Evolutionary conservation across 2,329 filamentous ascomycete species (phyloP), one percentile per base, ranked within the genome.

Genomic region (Aspergillus eucalypticola): DNA sequence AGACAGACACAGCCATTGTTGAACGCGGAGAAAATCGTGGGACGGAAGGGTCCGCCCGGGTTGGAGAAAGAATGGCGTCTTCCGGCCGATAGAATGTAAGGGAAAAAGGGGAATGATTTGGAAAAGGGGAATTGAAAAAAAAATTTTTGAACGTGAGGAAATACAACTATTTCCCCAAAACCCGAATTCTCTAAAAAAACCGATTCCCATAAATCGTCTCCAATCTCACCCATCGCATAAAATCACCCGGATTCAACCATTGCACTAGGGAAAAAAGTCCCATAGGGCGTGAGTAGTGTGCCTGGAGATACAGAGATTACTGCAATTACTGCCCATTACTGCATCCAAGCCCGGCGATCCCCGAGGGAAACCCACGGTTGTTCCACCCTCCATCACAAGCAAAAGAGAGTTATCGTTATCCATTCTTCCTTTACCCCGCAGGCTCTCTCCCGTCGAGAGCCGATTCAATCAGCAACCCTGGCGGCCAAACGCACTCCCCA

Each of bases 401-500:
- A 56, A 59, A n/a, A 23, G 19, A 23, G 41, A 60, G 58, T 54
- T 62, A 46, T 54, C 17, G 49, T 54, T 53, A 50, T 21, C n/a
- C 25, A 8, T n/a, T 41, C 19, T 42, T 19, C 56, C 48, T 56
- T 56, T 67, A 66, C 70, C 69, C 70, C 69, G 66, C 70, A 66
- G 65, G 66, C 61, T 66, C 64, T 67, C 73, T 35, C 32, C 71
- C 67, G 68, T 71, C 66, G 69, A 72, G 68, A 68, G 66, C 69
- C 71, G 71, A 70, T 13, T 13, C 10, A 35, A 13, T 65, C 71
- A 73, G 74, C 73, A 74, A 79, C 71, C 62, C 78, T 82, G 79
- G 81, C 81, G 73, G 70, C 75, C 69, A 79, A 79, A 72, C 79
- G 74, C 70, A 78, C 78, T 35, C 32, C 32, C 66, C 78, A 72